A percentile compares a stretch with the other conserved stretches of the same genome.
phyloP scores from a whole-genome alignment of 169 alveolate genomes.

The Fabrea salina region DNA sequence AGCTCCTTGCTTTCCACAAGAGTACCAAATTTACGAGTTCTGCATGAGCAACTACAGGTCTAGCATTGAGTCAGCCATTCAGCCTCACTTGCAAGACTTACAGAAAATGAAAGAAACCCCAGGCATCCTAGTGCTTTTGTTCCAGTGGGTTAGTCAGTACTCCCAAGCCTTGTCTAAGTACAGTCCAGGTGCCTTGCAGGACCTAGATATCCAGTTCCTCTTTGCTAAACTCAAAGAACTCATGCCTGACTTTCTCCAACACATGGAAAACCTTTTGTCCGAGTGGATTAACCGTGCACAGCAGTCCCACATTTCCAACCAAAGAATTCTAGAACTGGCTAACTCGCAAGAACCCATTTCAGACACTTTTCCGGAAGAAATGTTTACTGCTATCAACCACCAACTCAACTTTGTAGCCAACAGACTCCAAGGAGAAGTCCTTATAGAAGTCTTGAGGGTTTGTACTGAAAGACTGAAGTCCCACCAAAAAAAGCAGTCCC shows the following conservation, averaged over 20 bases:
- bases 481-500: background rate
- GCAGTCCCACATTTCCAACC: background rate
- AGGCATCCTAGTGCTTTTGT: slow-evolving; percentile 9
- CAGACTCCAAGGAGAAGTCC: slow-evolving; percentile 25
- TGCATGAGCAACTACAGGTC: background rate
- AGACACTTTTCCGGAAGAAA: slow-evolving; percentile 28
- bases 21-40: background rate
- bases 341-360: background rate
- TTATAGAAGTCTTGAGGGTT: slow-evolving; percentile 20
- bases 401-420: background rate
- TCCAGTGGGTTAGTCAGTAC: slow-evolving; percentile 22
- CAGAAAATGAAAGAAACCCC: slow-evolving; percentile 15
- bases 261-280: slow-evolving; percentile 22
- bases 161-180: background rate
- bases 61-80: background rate
- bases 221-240: slow-evolving; percentile 20
- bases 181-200: slow-evolving; percentile 7
- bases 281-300: slow-evolving; percentile 15
- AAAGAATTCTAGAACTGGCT: slow-evolving; percentile 4
- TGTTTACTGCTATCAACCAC: slow-evolving; percentile 29
- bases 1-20: background rate
- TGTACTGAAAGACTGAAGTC: slow-evolving; percentile 5
- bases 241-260: slow-evolving; percentile 27
- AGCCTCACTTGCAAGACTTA: slow-evolving; percentile 2
- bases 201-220: slow-evolving; percentile 6